These are phyloP conservation scores for Pyricularia sp. DNA, from an alignment of 2,329 filamentous ascomycete genomes.

Conservation along the genomic window DNA sequence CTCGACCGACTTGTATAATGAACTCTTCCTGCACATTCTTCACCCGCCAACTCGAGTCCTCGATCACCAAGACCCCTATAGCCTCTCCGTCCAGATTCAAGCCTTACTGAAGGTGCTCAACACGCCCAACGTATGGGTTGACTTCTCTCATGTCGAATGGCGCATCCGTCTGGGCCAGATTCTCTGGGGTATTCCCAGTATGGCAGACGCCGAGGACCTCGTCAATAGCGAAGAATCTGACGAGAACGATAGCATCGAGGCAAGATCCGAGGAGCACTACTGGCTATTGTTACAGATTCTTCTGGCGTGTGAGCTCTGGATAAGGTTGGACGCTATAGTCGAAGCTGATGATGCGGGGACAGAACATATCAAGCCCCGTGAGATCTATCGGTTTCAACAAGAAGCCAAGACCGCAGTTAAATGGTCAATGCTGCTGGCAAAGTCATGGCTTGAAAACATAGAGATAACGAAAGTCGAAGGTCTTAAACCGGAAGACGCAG, in stretches of 20 bases:
- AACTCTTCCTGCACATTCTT: slow-evolving; percentile 47
- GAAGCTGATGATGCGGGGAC: slow-evolving; percentile 43
- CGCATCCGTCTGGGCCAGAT: slow-evolving; percentile 60
- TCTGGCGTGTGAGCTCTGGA: slow-evolving; percentile 50
- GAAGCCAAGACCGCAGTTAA: slow-evolving; percentile 48
- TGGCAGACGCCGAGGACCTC: slow-evolving; percentile 6
- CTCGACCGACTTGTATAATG: slow-evolving; percentile 46
- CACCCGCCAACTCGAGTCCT: slow-evolving; percentile 42
- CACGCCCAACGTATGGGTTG: slow-evolving; percentile 56
- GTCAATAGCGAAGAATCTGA: not conserved
- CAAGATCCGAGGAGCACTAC: slow-evolving; percentile 48
- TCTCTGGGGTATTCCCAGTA: slow-evolving; percentile 41
- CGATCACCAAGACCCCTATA: slow-evolving; percentile 45
- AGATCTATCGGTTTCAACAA: slow-evolving; percentile 48
- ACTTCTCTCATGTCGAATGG: slow-evolving; percentile 65
- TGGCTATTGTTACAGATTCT: slow-evolving; percentile 56
- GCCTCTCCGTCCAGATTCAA: slow-evolving; percentile 57
- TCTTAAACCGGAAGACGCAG: slow-evolving; percentile 16
- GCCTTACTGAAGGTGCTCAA: slow-evolving; percentile 53
- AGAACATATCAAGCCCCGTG: slow-evolving; percentile 37
- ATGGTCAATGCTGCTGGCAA: slow-evolving; percentile 53
- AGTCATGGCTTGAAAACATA: slow-evolving; percentile 57
- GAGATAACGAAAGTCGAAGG: slow-evolving; percentile 35
- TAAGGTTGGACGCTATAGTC: slow-evolving; percentile 50
- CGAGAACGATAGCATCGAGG: slow-evolving; percentile 35